These are phyloP conservation scores for Plasmodium adleri DNA, from an alignment of 169 alveolate genomes.

Conservation along the genomic window DNA sequence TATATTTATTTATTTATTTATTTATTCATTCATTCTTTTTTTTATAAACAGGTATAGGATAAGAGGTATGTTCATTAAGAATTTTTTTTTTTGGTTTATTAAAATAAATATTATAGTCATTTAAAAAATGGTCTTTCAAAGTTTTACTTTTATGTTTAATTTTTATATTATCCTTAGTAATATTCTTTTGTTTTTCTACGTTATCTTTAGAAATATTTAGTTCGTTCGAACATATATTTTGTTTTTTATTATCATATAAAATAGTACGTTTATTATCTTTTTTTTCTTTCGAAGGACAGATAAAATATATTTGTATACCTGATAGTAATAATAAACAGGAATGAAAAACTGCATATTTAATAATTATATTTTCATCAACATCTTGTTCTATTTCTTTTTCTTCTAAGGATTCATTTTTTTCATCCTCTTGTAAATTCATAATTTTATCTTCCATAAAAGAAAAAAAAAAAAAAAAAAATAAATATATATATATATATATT, in stretches of 20 bases:
- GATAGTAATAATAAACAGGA: slow-evolving; percentile 36
- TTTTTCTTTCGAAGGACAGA: slow-evolving; percentile 12
- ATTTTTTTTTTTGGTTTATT: slow-evolving; percentile 16
- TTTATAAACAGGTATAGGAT: slow-evolving; percentile 48
- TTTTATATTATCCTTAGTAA: background rate
- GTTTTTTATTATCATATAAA: too few relatives aligned
- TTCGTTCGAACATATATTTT: too few relatives aligned
- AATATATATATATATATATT: too few relatives aligned
- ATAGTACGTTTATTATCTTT: background rate
- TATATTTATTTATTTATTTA: background rate
- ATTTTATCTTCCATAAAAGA: too few relatives aligned
- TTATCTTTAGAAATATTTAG: too few relatives aligned
- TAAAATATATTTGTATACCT: slow-evolving; percentile 26
- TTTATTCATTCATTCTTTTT: slow-evolving; percentile 6
- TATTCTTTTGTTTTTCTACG: background rate
- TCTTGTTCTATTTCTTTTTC: background rate
- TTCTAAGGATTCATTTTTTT: too few relatives aligned
- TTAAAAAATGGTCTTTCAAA: slow-evolving; percentile 2
- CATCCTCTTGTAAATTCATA: too few relatives aligned
- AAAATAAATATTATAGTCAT: slow-evolving; percentile 26
- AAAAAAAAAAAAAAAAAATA: too few relatives aligned
- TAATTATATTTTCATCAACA: slow-evolving; percentile 2
- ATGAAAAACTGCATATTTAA: slow-evolving; percentile 19
- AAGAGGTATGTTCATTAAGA: slow-evolving; percentile 11
- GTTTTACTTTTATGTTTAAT: too few relatives aligned